Evolutionary conservation across 78 protist genomes (phyloP), one percentile per base, ranked within the genome.

Genomic region (Cavenderia fasciculata): DNA sequence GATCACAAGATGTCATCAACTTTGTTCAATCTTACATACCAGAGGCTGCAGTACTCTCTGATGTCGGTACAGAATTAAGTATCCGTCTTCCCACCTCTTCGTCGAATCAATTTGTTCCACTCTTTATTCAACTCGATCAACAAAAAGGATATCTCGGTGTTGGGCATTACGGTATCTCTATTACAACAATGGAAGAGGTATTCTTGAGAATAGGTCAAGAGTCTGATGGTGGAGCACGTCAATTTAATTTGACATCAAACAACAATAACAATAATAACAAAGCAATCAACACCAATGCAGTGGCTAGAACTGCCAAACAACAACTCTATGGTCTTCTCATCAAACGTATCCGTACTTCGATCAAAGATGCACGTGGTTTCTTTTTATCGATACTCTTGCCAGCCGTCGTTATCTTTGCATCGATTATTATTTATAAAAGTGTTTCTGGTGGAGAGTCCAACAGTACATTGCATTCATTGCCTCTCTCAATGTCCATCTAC

Each of bases 1-100:
- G 56, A 31, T 25, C 70, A 21, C 27, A n/a, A 14, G 38, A 38
- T 27, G 78, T 82, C 3, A 41, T 49, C 5, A 23, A 82, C 4
- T 82, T 82, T 44, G 43, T 82, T 21, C 7, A 59, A 31, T 27
- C 25, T 2, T 47, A 43, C 11, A 82, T 82, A 5, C 90, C 90
- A 27, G 90, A 82, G 14, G 90, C 70, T 11, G 49, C 19, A 1
- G 44, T 82, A 1, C 19, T 82, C 8, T 68, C 90, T 23, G 76
- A 82, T 68, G 90, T 70, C 19, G 90, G 90, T 25, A 51, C 75
- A 23, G 87, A 78, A 18, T 34, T 78, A 16, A 38, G 52, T 25
- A 65, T 36, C 41, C 59, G 87, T n/a, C 59, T 62, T 19, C 79
- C 71, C 51, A 68, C 73, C 16, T 46, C 86, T 2, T 49, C 61